Conservation (phyloP, 2,329 filamentous ascomycete genomes). For the Dendrostoma leiphaemia region DNA sequence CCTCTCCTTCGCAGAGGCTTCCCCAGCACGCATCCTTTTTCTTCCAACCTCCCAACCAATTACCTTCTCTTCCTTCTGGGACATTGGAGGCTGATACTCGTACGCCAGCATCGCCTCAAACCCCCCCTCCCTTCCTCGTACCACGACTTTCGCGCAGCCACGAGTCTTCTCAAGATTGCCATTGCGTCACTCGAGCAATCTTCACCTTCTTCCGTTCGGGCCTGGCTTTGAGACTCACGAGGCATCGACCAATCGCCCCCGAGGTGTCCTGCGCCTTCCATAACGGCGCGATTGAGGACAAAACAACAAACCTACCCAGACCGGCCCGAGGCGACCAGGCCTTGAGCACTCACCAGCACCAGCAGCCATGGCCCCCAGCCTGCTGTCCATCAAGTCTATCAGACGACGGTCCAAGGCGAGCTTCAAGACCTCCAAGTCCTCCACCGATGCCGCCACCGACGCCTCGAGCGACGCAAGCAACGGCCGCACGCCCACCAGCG, state of each 20-base stretch:
- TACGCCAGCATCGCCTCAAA: neutral
- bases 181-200: neutral
- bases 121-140: neutral
- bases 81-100: neutral
- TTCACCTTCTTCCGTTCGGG: neutral
- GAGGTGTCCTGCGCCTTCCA: neutral
- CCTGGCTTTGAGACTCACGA: neutral
- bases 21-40: neutral
- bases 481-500: constrained; percentile 63
- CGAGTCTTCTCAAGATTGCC: neutral
- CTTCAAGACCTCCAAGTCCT: constrained; percentile 63
- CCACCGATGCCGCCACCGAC: constrained; percentile 40
- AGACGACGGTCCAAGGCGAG: constrained; percentile 74
- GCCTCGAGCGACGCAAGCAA: constrained; percentile 60
- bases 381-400: constrained; percentile 68
- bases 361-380: constrained; percentile 55
- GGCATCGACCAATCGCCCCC: neutral
- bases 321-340: neutral
- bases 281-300: neutral
- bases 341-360: constrained; percentile 5
- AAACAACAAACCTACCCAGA: neutral
- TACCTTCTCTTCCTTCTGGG: neutral
- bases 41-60: neutral
- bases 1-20: neutral
- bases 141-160: neutral